Conservation (phyloP, 2,329 filamentous ascomycete genomes). For the Amauroascus verrucosus region DNA sequence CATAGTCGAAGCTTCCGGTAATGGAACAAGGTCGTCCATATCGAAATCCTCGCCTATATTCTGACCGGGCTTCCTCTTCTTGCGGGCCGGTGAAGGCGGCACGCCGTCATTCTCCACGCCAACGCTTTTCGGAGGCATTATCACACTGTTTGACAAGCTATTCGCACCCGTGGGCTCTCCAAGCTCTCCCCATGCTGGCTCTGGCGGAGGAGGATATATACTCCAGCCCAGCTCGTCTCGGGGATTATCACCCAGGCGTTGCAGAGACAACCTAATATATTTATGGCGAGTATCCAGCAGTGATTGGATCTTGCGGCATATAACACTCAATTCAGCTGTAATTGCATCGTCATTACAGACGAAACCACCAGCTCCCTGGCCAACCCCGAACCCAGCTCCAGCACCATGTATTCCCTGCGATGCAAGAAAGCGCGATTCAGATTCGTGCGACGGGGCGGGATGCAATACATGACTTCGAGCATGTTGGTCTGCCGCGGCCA, state of each 20-base stretch:
- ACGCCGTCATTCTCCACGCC: constrained; percentile 23
- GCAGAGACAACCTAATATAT: constrained; percentile 76
- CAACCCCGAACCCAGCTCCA: constrained; percentile 50
- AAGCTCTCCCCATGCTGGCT: constrained; percentile 73
- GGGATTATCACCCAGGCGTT: constrained; percentile 74
- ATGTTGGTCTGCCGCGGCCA: constrained; percentile 39
- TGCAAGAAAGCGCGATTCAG: constrained; percentile 44
- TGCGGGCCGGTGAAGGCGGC: constrained; percentile 41
- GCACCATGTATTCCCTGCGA: constrained; percentile 49
- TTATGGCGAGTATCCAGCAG: constrained; percentile 80
- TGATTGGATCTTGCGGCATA: constrained; percentile 83
- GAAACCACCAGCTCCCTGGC: constrained; percentile 52
- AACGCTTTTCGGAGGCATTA: constrained; percentile 18
- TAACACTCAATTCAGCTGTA: constrained; percentile 69
- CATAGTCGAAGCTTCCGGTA: constrained; percentile 61
- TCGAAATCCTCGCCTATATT: constrained; percentile 90
- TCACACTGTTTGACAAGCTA: constrained; percentile 23
- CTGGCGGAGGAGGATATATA: constrained; percentile 84
- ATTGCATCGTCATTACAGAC: constrained; percentile 67
- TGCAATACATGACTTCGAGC: constrained; percentile 43
- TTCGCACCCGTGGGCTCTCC: constrained; percentile 34
- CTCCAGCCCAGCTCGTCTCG: constrained; percentile 73
- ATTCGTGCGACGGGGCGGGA: constrained; percentile 45
- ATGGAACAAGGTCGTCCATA: constrained; percentile 63
- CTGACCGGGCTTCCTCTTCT: constrained; percentile 71